phyloP scores from a whole-genome alignment of 352 stramenopile genomes.

The Phytophthora fragariae region DNA sequence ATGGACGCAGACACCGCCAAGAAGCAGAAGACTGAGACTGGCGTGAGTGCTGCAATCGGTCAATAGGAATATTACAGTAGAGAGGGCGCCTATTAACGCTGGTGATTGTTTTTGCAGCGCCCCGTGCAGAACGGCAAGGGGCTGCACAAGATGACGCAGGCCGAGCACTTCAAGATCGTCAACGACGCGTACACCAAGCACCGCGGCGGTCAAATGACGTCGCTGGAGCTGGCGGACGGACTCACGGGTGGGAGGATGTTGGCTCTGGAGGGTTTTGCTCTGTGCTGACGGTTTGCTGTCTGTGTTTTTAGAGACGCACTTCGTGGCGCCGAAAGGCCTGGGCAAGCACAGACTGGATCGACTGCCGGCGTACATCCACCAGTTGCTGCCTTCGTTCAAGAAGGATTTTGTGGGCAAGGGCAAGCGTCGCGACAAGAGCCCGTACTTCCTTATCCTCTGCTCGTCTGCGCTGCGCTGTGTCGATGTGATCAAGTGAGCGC shows the following conservation, averaged over 20 bases:
- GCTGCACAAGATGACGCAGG: slow-evolving; percentile 78
- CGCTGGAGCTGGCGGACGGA: slow-evolving; percentile 81
- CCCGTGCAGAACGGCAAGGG: slow-evolving; percentile 62
- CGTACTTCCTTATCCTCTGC: slow-evolving; percentile 92
- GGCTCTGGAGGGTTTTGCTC: not conserved
- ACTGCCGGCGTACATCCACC: slow-evolving; percentile 77
- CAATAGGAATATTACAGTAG: too few species aligned
- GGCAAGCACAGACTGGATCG: slow-evolving; percentile 85
- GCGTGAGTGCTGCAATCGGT: not conserved
- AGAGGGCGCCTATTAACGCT: too few species aligned
- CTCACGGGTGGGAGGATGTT: slow-evolving; percentile 60
- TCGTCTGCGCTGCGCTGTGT: slow-evolving; percentile 92
- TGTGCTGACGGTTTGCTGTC: too few species aligned
- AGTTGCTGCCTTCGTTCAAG: slow-evolving; percentile 80
- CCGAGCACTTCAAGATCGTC: slow-evolving; percentile 85
- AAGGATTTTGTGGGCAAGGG: slow-evolving; percentile 77
- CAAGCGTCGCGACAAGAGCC: slow-evolving; percentile 89
- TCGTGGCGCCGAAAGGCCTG: slow-evolving; percentile 62
- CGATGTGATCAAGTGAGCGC: slow-evolving; percentile 93
- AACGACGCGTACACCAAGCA: slow-evolving; percentile 83
- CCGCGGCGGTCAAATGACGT: slow-evolving; percentile 81
- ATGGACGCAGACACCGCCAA: slow-evolving; percentile 40
- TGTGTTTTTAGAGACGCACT: slow-evolving; percentile 63
- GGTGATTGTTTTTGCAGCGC: slow-evolving; percentile 6
- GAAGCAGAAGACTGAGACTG: slow-evolving; percentile 57